Conservation (phyloP, 176 grass and related monocot species). For the Olyra latifolia region DNA sequence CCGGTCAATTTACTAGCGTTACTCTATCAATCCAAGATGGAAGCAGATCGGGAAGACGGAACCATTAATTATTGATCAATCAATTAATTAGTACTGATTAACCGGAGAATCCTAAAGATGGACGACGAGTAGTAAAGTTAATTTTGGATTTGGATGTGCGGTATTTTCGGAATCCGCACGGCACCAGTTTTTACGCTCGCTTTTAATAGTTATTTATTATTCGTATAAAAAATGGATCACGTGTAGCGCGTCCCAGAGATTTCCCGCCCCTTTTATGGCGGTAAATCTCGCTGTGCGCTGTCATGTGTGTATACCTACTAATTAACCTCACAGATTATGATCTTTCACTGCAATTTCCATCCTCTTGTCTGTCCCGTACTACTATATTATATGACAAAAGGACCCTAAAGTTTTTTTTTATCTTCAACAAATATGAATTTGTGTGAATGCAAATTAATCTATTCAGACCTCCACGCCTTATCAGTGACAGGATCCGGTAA, state of each 20-base stretch:
- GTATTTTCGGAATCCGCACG: not conserved
- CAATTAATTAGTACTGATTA: not conserved
- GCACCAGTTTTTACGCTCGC: not conserved
- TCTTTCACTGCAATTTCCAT: not conserved
- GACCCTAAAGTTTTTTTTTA: no score
- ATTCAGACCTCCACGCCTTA: no score
- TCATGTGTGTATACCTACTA: not conserved
- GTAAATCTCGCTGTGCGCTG: not conserved
- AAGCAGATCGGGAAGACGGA: not conserved
- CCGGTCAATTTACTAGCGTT: constrained; percentile 6
- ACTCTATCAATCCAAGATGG: not conserved
- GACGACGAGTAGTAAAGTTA: not conserved
- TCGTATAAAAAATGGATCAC: not conserved
- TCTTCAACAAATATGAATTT: not conserved
- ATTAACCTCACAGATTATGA: no score
- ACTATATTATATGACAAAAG: no score
- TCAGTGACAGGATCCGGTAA: no score
- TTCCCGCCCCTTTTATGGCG: not conserved
- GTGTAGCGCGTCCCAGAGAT: not conserved
- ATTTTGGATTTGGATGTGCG: not conserved
- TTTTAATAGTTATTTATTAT: not conserved
- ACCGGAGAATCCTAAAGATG: not conserved
- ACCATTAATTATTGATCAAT: not conserved
- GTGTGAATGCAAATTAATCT: not conserved
- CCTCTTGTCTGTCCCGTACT: not conserved